phyloP scores from a whole-genome alignment of 352 stramenopile genomes.

The Globisporangium nunn region DNA sequence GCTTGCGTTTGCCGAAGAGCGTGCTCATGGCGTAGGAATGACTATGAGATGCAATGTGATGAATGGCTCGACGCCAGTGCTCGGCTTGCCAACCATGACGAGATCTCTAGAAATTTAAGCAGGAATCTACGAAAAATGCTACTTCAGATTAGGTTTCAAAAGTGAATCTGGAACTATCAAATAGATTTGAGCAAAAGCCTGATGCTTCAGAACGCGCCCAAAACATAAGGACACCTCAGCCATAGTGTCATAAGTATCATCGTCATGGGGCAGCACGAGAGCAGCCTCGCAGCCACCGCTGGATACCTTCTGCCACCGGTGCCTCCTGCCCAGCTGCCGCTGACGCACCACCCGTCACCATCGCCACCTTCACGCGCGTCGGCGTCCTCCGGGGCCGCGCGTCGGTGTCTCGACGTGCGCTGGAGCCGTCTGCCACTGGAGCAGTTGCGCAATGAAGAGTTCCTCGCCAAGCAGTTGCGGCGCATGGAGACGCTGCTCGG shows the following conservation, averaged over 20 bases:
- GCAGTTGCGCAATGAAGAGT: slow-evolving; percentile 60
- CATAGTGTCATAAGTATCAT: too few relatives aligned
- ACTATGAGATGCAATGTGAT: neutral
- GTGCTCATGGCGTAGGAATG: slow-evolving; percentile 48
- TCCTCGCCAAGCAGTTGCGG: slow-evolving; percentile 57
- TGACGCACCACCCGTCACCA: neutral
- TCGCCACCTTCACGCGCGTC: neutral
- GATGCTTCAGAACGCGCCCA: too few relatives aligned
- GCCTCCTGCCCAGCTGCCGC: neutral
- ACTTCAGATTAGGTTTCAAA: too few relatives aligned
- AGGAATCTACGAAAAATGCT: too few relatives aligned
- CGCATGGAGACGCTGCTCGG: slow-evolving; percentile 41
- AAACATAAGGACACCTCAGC: too few relatives aligned
- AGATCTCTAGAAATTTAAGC: too few relatives aligned
- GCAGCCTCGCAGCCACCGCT: slow-evolving; percentile 5
- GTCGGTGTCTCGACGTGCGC: slow-evolving; percentile 40
- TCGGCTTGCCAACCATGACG: too few relatives aligned
- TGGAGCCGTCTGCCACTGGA: slow-evolving; percentile 61
- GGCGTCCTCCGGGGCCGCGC: neutral
- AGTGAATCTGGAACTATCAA: too few relatives aligned
- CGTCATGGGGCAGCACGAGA: slow-evolving; percentile 11
- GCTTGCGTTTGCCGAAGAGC: slow-evolving; percentile 71
- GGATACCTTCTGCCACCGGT: slow-evolving; percentile 3
- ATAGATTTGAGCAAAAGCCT: too few relatives aligned
- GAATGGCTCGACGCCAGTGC: too few relatives aligned